Evolutionary conservation across 1,284 basidiomycete genomes (phyloP).

Genomic region (Ganoderma boninense): DNA sequence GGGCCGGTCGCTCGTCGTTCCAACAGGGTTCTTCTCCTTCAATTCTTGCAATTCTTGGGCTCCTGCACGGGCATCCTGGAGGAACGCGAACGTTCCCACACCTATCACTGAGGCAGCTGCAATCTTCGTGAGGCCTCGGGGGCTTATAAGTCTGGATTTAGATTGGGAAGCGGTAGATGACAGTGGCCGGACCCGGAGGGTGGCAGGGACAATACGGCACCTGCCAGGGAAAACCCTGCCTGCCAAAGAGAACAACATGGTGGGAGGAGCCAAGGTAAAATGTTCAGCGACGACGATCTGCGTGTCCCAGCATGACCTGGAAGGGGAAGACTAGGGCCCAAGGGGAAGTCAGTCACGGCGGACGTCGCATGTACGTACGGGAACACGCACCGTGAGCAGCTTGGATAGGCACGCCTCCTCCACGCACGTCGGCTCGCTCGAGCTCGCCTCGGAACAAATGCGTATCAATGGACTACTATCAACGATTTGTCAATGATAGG

Average conservation of each 20-base stretch:
- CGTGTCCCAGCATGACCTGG: not conserved
- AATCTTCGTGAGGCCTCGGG: slow-evolving; percentile 18
- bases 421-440: not conserved
- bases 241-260: slow-evolving; percentile 15
- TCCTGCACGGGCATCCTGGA: slow-evolving; percentile 24
- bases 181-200: slow-evolving; percentile 9
- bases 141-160: slow-evolving; percentile 9
- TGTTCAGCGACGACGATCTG: slow-evolving; percentile 11
- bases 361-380: slow-evolving; percentile 21
- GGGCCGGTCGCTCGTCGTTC: slow-evolving; percentile 19
- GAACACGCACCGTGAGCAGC: slow-evolving; percentile 14
- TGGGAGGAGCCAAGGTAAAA: slow-evolving; percentile 10
- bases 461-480: not conserved
- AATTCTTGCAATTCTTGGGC: slow-evolving; percentile 14
- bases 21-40: slow-evolving; percentile 18
- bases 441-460: slow-evolving; percentile 10
- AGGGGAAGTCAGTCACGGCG: slow-evolving; percentile 8
- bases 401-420: not conserved
- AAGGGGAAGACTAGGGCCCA: not conserved
- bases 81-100: slow-evolving; percentile 21
- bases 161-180: not conserved
- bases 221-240: slow-evolving; percentile 12
- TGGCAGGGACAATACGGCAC: not conserved
- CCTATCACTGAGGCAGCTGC: slow-evolving; percentile 10
- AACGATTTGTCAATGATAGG: not conserved